A percentile compares a stretch with the other conserved stretches of the same genome.
These are phyloP conservation scores for Dicorynia guianensis DNA, from an alignment of 306 rosid species.

Conservation along the genomic window DNA sequence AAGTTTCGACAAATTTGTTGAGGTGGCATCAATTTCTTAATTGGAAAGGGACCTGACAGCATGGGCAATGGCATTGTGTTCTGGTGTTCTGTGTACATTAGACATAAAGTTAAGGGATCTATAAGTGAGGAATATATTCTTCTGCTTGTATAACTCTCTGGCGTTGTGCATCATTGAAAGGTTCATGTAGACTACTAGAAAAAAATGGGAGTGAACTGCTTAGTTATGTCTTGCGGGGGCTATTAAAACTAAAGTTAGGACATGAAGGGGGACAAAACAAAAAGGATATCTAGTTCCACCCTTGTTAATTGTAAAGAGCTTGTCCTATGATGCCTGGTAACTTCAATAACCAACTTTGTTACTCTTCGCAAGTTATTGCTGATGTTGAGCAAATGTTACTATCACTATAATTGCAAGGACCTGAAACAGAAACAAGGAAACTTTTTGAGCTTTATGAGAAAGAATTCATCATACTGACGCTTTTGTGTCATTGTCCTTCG, in stretches of 20 bases:
- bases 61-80: not conserved
- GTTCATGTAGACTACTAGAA: slow-evolving; percentile 13
- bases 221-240: not conserved
- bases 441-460: too few relatives aligned
- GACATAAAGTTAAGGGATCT: slow-evolving; percentile 2
- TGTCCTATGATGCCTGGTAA: too few relatives aligned
- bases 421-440: too few relatives aligned
- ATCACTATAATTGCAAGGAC: too few relatives aligned
- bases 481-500: not conserved
- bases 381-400: too few relatives aligned
- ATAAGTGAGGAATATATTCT: not conserved
- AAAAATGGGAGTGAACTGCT: slow-evolving; percentile 8
- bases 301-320: too few relatives aligned
- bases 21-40: not conserved
- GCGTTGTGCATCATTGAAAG: slow-evolving; percentile 10
- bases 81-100: not conserved
- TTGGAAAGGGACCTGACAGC: not conserved
- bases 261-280: slow-evolving; percentile 19
- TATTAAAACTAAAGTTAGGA: not conserved
- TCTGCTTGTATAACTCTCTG: not conserved
- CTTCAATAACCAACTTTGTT: too few relatives aligned
- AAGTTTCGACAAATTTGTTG: slow-evolving; percentile 9
- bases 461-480: not conserved
- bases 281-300: too few relatives aligned
- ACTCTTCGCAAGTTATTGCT: too few relatives aligned